phyloP scores from a whole-genome alignment of 192 early-diverging fungal species.

The Phycomyces nitens region DNA sequence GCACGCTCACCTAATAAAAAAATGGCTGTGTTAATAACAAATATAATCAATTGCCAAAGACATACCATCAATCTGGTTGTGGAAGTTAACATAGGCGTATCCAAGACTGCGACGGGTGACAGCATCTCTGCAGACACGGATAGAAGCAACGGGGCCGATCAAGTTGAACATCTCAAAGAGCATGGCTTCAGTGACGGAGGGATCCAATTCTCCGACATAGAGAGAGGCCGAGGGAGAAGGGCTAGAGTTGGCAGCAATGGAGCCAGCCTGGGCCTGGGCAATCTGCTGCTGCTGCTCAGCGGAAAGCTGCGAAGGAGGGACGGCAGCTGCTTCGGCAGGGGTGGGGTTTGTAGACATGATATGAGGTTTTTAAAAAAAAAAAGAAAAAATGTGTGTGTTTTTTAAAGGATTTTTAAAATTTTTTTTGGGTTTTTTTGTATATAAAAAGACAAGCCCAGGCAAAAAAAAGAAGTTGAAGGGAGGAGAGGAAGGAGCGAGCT shows the following conservation, averaged over 20 bases:
- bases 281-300: constrained; percentile 3
- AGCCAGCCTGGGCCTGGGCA: neutral
- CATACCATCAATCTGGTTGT: constrained; percentile 76
- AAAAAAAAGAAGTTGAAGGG: constrained; percentile 7
- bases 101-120: constrained; percentile 94
- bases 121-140: constrained; percentile 97
- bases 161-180: constrained; percentile 97
- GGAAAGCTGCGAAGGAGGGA: neutral
- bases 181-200: constrained; percentile 94
- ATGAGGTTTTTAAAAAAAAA: neutral
- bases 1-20: constrained; percentile 72
- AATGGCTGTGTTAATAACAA: too few species aligned
- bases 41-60: neutral
- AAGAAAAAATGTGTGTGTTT: neutral
- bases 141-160: constrained; percentile 91
- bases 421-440: constrained; percentile 16
- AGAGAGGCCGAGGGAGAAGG: constrained; percentile 68
- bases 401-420: constrained; percentile 7
- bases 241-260: neutral
- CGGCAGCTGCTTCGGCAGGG: constrained; percentile 6
- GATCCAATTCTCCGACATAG: constrained; percentile 97
- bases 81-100: constrained; percentile 99
- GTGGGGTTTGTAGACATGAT: constrained; percentile 15
- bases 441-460: constrained; percentile 4
- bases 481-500: neutral